These are phyloP conservation scores for Globisporangium cystogenes DNA, from an alignment of 352 stramenopile genomes.

Conservation along the genomic window DNA sequence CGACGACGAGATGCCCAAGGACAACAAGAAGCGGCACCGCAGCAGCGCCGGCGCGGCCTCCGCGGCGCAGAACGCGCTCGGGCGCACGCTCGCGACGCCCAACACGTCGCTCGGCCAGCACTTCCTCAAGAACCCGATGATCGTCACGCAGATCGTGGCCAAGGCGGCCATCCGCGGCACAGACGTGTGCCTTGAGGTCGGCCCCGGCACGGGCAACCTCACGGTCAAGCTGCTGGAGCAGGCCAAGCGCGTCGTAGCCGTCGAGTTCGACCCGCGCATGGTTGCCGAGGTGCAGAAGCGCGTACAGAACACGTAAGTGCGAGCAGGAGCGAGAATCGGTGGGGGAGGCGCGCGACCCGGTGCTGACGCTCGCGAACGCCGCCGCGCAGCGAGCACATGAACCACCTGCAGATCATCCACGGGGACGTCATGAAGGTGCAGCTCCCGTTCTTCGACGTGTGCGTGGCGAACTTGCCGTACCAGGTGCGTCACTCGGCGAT, in stretches of 20 bases:
- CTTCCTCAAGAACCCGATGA: constrained; percentile 99
- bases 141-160: constrained; percentile 96
- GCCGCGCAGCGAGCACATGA: constrained; percentile 64
- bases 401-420: constrained; percentile 98
- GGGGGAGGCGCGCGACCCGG: background rate
- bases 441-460: constrained; percentile 99
- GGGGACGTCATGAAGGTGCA: constrained; percentile 99
- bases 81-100: constrained; percentile 92
- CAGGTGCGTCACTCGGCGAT: constrained; percentile 41
- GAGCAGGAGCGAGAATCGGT: too few relatives aligned
- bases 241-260: constrained; percentile 96
- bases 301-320: constrained; percentile 92
- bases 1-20: constrained; percentile 60
- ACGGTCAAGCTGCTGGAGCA: constrained; percentile 98
- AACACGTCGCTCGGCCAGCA: constrained; percentile 98
- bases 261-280: constrained; percentile 99
- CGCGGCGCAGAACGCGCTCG: constrained; percentile 73
- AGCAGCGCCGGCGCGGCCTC: constrained; percentile 59
- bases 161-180: constrained; percentile 95
- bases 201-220: constrained; percentile 98
- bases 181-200: constrained; percentile 96
- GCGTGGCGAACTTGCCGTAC: constrained; percentile 99
- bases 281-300: constrained; percentile 98
- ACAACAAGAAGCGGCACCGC: constrained; percentile 87
- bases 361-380: background rate